A percentile compares a stretch with the other conserved stretches of the same genome.
Conservation (phyloP, 108 stramenopile genomes). For the Pseudonitzschia multiseries region DNA sequence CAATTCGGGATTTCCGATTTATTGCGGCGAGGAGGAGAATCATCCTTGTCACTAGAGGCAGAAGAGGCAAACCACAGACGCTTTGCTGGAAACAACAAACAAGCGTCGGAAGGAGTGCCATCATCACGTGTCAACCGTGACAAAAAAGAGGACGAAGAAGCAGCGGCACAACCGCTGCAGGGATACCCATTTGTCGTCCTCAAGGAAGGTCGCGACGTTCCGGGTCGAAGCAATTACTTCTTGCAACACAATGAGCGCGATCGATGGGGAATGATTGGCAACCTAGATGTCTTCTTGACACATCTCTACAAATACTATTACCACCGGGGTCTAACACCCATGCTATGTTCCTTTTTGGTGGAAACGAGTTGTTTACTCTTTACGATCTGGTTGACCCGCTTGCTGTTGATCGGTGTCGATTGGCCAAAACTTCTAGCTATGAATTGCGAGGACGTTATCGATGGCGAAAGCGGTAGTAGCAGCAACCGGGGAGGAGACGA, state of each 20-base stretch:
- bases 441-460: conserved; percentile 78
- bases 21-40: neutral
- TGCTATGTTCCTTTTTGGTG: conserved; percentile 80
- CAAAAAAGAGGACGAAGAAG: neutral
- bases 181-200: conserved; percentile 65
- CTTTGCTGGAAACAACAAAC: neutral
- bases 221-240: neutral
- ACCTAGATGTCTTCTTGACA: conserved; percentile 86
- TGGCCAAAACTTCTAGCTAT: conserved; percentile 66
- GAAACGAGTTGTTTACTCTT: conserved; percentile 85
- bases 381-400: conserved; percentile 83
- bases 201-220: conserved; percentile 18
- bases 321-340: conserved; percentile 84
- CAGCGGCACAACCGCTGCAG: conserved; percentile 11
- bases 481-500: neutral
- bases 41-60: neutral
- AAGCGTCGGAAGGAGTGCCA: neutral
- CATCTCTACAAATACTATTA: conserved; percentile 91
- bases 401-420: conserved; percentile 86
- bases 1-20: conserved; percentile 22
- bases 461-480: neutral
- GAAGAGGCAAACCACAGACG: neutral
- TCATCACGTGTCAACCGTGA: neutral
- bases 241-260: conserved; percentile 31
- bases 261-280: conserved; percentile 71